These are phyloP conservation scores for Athelia sp. DNA, from an alignment of 1,284 basidiomycete genomes.

Conservation along the genomic window DNA sequence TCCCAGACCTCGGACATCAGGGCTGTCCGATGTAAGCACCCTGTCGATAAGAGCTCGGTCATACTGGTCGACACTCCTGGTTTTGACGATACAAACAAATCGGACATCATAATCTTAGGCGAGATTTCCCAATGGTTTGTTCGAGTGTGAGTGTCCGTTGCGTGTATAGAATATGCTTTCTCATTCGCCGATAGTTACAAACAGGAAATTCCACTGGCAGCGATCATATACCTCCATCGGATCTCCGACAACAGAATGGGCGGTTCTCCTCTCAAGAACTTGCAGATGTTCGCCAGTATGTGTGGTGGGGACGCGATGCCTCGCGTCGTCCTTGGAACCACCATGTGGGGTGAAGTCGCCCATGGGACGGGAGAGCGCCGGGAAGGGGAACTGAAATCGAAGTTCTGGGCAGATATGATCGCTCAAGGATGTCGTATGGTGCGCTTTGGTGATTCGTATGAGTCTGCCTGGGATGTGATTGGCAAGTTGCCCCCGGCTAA, in stretches of 20 bases:
- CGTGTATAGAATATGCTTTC: background rate
- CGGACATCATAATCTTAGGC: background rate
- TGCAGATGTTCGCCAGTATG: background rate
- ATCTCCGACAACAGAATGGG: background rate
- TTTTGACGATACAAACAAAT: background rate
- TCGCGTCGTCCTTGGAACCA: background rate
- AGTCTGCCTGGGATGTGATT: background rate
- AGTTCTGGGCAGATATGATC: slow-evolving; percentile 1
- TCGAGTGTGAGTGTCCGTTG: background rate
- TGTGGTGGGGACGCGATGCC: background rate
- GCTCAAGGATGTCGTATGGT: background rate
- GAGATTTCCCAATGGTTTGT: background rate
- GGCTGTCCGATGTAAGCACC: background rate
- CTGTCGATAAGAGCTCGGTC: background rate
- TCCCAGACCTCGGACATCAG: background rate
- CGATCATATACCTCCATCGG: background rate
- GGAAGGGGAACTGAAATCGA: background rate
- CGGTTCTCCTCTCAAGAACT: background rate
- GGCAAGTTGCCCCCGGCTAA: no score
- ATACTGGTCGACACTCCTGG: background rate
- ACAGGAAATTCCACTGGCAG: background rate
- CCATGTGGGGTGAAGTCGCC: background rate
- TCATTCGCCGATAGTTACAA: background rate
- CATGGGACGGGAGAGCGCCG: background rate
- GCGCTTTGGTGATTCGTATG: slow-evolving; percentile 1